phyloP scores from a whole-genome alignment of 2,329 filamentous ascomycete genomes.

The Xylariaceae sp. region DNA sequence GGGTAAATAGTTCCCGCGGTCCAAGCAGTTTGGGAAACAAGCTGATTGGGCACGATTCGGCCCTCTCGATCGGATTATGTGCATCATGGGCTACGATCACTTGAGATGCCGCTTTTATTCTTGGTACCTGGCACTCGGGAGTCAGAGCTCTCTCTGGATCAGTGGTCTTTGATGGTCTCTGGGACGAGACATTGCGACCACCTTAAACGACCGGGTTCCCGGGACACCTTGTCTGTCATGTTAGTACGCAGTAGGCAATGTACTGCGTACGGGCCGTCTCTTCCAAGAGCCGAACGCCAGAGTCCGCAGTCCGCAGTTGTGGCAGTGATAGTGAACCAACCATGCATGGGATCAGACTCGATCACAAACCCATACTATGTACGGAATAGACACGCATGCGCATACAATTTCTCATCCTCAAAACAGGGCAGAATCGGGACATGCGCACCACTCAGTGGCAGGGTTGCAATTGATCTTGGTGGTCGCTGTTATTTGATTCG shows the following conservation, averaged over 20 bases:
- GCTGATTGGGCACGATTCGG: background rate
- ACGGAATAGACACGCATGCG: conserved; percentile 1
- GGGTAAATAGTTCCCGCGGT: background rate
- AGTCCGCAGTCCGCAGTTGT: background rate
- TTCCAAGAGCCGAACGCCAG: conserved; percentile 4
- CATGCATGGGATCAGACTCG: conserved; percentile 3
- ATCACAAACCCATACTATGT: background rate
- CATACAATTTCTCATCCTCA: conserved; percentile 4
- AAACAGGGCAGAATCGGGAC: conserved; percentile 12
- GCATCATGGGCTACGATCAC: background rate
- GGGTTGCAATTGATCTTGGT: conserved; percentile 12
- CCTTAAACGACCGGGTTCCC: background rate
- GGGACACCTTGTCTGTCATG: background rate
- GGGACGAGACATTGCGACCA: conserved; percentile 2
- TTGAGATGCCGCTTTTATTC: background rate
- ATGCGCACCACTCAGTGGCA: conserved; percentile 10
- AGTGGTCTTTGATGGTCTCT: conserved; percentile 5
- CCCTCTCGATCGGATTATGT: background rate
- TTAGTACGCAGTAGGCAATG: background rate
- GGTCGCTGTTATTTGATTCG: conserved; percentile 24
- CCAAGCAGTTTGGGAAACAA: background rate
- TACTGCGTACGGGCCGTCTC: background rate
- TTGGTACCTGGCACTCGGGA: conserved; percentile 14
- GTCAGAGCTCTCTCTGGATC: conserved; percentile 12
- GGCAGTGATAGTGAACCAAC: background rate